Base-by-base conservation (phyloP, 2,329 filamentous ascomycete species). In the Ascochyta koolunga region DNA sequence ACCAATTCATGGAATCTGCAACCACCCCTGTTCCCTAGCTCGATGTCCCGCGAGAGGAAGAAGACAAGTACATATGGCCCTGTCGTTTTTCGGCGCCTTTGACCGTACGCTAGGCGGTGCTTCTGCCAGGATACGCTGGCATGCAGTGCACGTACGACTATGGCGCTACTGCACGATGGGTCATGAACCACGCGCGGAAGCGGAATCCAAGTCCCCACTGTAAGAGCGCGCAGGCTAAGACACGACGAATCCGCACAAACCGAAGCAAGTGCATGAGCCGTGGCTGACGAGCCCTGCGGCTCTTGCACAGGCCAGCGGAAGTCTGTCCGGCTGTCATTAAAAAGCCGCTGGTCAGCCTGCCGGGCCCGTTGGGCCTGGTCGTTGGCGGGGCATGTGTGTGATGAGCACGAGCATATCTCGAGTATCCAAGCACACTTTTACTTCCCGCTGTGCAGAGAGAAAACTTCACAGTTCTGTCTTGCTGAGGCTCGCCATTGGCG, bases 1-100 rank as follows among this genome's bases (percentile, higher is more conserved):
- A 67, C 64, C 64, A 66, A 70, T 67, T 68, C 64, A 69, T 65
- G 43, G 52, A 47, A 31, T 54, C 57, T 55, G 60, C 59, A 60
- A 54, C 29, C 46, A 54, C 60, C 62, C 59, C 59, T 65, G 59
- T 62, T 59, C 47, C 56, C 52, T 58, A 56, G 60, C 39, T 56
- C 56, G 58, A 61, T 64, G 59, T 65, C 62, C 65, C 65, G 67
- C 67, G 55, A 64, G 56, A 65, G 50, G 54, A 65, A 61, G 56
- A 52, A 55, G 60, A 52, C 58, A 61, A 62, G 59, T 64, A 56
- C 61, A 62, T 62, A 19, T 59, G 61, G 61, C 58, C 61, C 59
- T 65, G 63, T 64, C 59, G 55, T 19, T 46, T 37, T 46, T 50
- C 51, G 51, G 65, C 61, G 61, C 59, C 61, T 66, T 61, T 59